Percentiles rank a stretch among this genome's conserved stretches.
phyloP scores from a whole-genome alignment of 2,329 filamentous ascomycete genomes.

The Aspergillus aculeatus region DNA sequence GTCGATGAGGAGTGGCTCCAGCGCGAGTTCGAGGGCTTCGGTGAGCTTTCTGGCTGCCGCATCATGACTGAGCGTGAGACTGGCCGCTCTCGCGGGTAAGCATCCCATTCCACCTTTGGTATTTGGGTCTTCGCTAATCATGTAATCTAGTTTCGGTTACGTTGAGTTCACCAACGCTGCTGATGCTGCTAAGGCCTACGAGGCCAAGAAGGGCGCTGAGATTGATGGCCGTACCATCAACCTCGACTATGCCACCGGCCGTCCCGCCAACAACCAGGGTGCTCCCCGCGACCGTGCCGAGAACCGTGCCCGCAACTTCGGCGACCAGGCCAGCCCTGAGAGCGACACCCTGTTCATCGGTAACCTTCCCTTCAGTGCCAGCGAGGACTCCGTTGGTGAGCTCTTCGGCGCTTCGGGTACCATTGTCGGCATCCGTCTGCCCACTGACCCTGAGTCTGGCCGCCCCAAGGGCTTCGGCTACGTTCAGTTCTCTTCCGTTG shows the following conservation, averaged over 20 bases:
- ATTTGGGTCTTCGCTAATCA: constrained; percentile 8
- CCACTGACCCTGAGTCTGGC: constrained; percentile 81
- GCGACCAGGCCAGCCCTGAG: constrained; percentile 75
- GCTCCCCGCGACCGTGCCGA: constrained; percentile 64
- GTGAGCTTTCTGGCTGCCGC: constrained; percentile 69
- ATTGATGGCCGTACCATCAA: constrained; percentile 74
- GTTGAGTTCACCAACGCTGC: constrained; percentile 75
- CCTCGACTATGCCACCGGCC: constrained; percentile 73
- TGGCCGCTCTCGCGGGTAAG: constrained; percentile 77
- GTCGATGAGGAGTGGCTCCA: constrained; percentile 80
- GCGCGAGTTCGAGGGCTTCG: constrained; percentile 77
- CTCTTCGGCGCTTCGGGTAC: constrained; percentile 70
- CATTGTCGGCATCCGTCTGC: constrained; percentile 79
- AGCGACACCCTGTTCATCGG: constrained; percentile 88
- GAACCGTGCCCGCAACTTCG: constrained; percentile 56
- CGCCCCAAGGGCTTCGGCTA: constrained; percentile 92
- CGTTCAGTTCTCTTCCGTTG: constrained; percentile 75
- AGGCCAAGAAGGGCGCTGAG: constrained; percentile 71
- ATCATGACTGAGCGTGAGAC: constrained; percentile 80
- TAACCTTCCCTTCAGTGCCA: constrained; percentile 81
- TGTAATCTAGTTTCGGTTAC: constrained; percentile 70
- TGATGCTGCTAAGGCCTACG: constrained; percentile 68
- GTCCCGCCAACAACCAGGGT: constrained; percentile 54
- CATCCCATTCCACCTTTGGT: constrained; percentile 9
- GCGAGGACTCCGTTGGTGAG: constrained; percentile 71